phyloP scores from a whole-genome alignment of 2,329 filamentous ascomycete genomes.

The Verticillium longisporum region DNA sequence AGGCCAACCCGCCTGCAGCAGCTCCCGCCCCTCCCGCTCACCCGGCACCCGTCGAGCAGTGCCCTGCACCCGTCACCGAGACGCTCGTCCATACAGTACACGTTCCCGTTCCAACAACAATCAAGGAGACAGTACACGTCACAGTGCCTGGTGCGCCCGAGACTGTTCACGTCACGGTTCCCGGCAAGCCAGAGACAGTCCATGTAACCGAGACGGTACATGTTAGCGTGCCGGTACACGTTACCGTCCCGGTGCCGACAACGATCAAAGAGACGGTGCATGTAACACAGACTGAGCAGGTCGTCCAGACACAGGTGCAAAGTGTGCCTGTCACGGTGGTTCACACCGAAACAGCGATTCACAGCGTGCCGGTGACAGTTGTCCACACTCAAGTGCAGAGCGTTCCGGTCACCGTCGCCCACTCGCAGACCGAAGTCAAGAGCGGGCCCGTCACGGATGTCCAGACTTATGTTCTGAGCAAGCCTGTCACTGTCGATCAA shows the following conservation, averaged over 20 bases:
- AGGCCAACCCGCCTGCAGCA: slow-evolving; percentile 5
- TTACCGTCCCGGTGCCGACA: background rate
- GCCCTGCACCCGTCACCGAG: background rate
- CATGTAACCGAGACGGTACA: background rate
- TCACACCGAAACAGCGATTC: background rate
- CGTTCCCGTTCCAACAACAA: slow-evolving; percentile 7
- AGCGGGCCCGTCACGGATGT: slow-evolving; percentile 7
- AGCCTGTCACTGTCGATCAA: slow-evolving; percentile 4
- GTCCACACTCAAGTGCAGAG: slow-evolving; percentile 3
- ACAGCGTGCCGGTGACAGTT: background rate
- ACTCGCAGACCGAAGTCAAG: slow-evolving; percentile 3
- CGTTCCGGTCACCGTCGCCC: slow-evolving; percentile 1
- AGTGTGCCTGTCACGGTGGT: slow-evolving; percentile 1
- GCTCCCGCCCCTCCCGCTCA: background rate
- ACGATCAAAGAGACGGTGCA: slow-evolving; percentile 5
- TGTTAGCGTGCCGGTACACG: background rate
- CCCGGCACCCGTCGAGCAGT: background rate
- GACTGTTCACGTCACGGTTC: slow-evolving; percentile 1
- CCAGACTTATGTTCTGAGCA: slow-evolving; percentile 2
- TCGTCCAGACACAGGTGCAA: slow-evolving; percentile 2
- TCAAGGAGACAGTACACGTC: slow-evolving; percentile 6
- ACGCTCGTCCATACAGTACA: slow-evolving; percentile 3
- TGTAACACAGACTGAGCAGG: background rate
- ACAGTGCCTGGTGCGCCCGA: background rate
- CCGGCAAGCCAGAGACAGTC: background rate